Evolutionary conservation across 148 eudicot genomes (phyloP).

Genomic region (Rhododendron griersonianum): DNA sequence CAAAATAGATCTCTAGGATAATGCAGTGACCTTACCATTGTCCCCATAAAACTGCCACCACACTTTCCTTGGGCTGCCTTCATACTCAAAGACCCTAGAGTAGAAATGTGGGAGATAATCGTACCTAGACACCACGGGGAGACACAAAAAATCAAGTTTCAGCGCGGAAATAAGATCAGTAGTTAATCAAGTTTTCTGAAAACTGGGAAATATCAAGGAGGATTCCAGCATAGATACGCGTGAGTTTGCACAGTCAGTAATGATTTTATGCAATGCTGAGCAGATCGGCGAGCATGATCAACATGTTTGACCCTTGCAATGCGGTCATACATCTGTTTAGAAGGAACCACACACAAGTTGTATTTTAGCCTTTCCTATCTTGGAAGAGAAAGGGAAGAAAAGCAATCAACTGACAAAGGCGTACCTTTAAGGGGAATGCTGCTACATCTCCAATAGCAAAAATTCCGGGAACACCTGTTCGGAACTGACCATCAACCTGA

Average conservation of each 20-base stretch:
- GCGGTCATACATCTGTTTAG: conserved; percentile 77
- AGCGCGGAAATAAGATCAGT: neutral
- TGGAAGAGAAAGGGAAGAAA: neutral
- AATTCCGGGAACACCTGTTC: conserved; percentile 76
- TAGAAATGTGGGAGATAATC: conserved; percentile 93
- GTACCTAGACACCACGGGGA: conserved; percentile 39
- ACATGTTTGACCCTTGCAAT: conserved; percentile 91
- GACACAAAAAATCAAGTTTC: conserved; percentile 9
- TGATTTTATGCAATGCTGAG: conserved; percentile 81
- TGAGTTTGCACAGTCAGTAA: conserved; percentile 67
- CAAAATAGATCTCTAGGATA: neutral
- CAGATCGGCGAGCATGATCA: conserved; percentile 97
- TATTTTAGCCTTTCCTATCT: neutral
- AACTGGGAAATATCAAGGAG: neutral
- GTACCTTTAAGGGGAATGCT: conserved; percentile 90
- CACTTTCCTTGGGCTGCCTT: conserved; percentile 95
- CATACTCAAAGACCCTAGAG: conserved; percentile 94
- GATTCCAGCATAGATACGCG: conserved; percentile 51
- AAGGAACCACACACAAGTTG: conserved; percentile 11
- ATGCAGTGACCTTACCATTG: conserved; percentile 52
- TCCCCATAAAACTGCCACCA: conserved; percentile 99
- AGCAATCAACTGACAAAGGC: neutral
- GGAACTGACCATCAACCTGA: conserved; percentile 97
- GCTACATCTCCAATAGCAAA: conserved; percentile 98
- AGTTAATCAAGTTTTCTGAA: neutral